A percentile compares a stretch with the other conserved stretches of the same genome.
phyloP scores from a whole-genome alignment of 2,329 filamentous ascomycete genomes.

The Escovopsis weberi region DNA sequence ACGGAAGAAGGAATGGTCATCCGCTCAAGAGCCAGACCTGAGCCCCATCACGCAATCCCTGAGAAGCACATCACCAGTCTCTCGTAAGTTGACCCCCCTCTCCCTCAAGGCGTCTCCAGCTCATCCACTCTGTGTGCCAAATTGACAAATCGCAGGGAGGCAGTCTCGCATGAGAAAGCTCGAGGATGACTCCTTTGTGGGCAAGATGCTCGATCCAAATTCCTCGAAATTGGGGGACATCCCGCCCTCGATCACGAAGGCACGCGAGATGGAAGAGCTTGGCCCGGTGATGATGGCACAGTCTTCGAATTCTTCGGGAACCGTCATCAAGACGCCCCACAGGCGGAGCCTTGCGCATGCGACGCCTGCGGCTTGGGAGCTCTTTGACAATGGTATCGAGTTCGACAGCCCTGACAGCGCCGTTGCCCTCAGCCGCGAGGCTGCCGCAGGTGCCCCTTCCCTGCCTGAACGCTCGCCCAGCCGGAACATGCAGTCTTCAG shows the following conservation, averaged over 20 bases:
- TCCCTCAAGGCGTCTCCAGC: background rate
- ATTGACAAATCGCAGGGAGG: background rate
- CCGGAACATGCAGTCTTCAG: too few relatives aligned
- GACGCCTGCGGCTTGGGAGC: constrained; percentile 15
- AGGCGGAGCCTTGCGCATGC: constrained; percentile 11
- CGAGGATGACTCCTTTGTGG: too few relatives aligned
- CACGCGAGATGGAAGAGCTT: background rate
- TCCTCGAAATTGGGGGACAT: background rate
- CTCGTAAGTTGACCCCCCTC: constrained; percentile 9
- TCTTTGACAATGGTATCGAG: constrained; percentile 18
- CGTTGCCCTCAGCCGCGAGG: background rate
- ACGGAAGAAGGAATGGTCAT: constrained; percentile 35
- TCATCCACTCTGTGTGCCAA: too few relatives aligned
- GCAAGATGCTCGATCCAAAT: background rate
- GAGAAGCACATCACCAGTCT: constrained; percentile 11
- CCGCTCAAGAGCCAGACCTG: constrained; percentile 32
- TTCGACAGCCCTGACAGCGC: constrained; percentile 10
- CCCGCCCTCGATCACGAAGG: background rate
- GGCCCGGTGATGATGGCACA: background rate
- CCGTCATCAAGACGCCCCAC: constrained; percentile 22
- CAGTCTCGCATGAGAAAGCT: background rate
- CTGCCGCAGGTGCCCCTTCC: background rate
- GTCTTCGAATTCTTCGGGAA: constrained; percentile 19
- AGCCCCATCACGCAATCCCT: constrained; percentile 34
- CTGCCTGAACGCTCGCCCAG: too few relatives aligned